Base-by-base conservation (phyloP, 805 yeast genomes). In the Yamadazyma insecticola region DNA sequence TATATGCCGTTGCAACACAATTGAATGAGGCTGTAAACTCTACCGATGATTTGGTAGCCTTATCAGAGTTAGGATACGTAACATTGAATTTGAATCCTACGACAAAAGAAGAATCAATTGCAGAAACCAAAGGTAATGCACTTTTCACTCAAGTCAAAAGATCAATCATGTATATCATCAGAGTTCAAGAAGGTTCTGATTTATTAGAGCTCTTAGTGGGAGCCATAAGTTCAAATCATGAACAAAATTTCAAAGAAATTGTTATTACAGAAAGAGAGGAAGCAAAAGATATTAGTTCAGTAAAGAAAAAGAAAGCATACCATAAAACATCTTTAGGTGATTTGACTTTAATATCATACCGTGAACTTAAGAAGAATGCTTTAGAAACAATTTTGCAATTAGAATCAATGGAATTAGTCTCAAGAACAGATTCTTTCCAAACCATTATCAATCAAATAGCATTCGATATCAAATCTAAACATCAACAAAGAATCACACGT, bases 391-490 rank as follows among this genome's bases (percentile, higher is more conserved):
- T 90, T 3, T 62, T 88, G 31, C 86, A 86, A 45, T 60, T 92
- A 30, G 97, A 90, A 48, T 52, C 68, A 1, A 56, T 74, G 50
- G 88, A 86, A 2, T 56, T 67, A 23, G 68, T 89, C 6, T 65
- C 81, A 3, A 70, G 95, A 36, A 61, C 69, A 19, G 76, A 86
- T 49, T 76, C 81, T 13, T 86, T 78, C 54, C 97, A 92, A 51
- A 78, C 74, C 14, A 50, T 92, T 10, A 57, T 92, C 36, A 87
- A 88, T 48, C 86, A 84, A 40, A 80, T 92, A 39, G 95, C 96
- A 0, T 59, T 70, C 32, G 97, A 90, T 41, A 86, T 92, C 41
- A 51, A 55, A 30, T 67, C 71, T 5, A 64, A 70, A 43, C 69
- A 64, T 40, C 50, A 59, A 8, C 74, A 67, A 39, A 54, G 75